Percentiles rank a stretch among this genome's conserved stretches.
phyloP scores from a whole-genome alignment of 2,329 filamentous ascomycete genomes.

The Lizonia empirigonia region DNA sequence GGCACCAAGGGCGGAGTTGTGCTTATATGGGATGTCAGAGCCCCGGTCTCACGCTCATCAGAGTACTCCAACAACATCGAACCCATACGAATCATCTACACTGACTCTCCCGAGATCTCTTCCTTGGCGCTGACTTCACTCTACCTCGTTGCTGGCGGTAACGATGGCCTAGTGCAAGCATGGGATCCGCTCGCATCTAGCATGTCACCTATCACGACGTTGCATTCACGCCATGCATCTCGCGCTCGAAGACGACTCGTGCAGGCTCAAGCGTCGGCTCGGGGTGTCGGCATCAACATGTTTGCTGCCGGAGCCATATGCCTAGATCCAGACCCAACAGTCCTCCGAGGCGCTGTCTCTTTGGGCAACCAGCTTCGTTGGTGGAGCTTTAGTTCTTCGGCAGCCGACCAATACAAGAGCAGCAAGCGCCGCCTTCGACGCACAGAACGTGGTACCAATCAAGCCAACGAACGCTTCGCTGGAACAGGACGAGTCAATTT shows the following conservation, averaged over 20 bases:
- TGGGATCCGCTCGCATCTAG: conserved; percentile 95
- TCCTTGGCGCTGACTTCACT: conserved; percentile 82
- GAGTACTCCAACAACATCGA: conserved; percentile 64
- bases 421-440: conserved; percentile 81
- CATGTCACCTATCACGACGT: conserved; percentile 76
- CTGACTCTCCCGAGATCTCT: conserved; percentile 86
- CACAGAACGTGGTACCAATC: conserved; percentile 67
- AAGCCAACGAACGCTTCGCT: conserved; percentile 62
- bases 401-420: conserved; percentile 72
- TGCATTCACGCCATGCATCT: conserved; percentile 83
- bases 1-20: conserved; percentile 81
- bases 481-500: conserved; percentile 72
- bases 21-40: conserved; percentile 83
- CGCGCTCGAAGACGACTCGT: conserved; percentile 77
- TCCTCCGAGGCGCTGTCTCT: conserved; percentile 83
- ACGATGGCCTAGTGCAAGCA: conserved; percentile 90
- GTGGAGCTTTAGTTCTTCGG: conserved; percentile 89
- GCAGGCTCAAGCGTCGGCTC: conserved; percentile 69
- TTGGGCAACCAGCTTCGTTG: conserved; percentile 87
- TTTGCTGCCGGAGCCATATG: conserved; percentile 82
- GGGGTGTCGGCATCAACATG: conserved; percentile 74
- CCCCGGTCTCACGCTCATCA: conserved; percentile 60
- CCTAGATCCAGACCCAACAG: conserved; percentile 84
- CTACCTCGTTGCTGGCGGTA: conserved; percentile 90
- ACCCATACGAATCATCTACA: conserved; percentile 82